Evolutionary conservation across 148 eudicot genomes (phyloP).

Genomic region (Hydrangea macrophylla): DNA sequence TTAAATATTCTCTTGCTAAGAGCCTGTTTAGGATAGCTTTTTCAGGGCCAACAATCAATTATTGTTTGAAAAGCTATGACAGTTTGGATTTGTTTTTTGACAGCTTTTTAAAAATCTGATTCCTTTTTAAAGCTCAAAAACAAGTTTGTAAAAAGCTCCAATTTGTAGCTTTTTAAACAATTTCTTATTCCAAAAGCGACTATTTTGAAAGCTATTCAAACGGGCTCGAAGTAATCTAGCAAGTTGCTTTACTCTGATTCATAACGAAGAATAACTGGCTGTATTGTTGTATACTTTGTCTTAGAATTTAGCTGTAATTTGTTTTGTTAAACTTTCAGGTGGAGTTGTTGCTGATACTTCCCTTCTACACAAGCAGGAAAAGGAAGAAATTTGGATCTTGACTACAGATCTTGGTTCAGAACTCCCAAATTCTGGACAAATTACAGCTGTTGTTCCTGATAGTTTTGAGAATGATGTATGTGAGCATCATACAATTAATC

Average conservation of each 20-base stretch:
- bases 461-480: slow-evolving; percentile 44
- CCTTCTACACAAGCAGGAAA: slow-evolving; percentile 26
- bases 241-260: background rate
- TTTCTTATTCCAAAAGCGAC: too few relatives aligned
- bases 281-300: background rate
- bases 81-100: too few relatives aligned
- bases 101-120: too few relatives aligned
- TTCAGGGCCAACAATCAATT: too few relatives aligned
- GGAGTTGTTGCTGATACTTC: slow-evolving; percentile 30
- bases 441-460: slow-evolving; percentile 48
- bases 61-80: too few relatives aligned
- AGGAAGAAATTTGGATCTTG: slow-evolving; percentile 9
- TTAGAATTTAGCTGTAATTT: slow-evolving; percentile 7
- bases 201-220: too few relatives aligned
- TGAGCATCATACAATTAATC: slow-evolving; percentile 14
- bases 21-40: too few relatives aligned
- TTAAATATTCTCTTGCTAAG: background rate
- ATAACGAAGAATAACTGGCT: too few relatives aligned
- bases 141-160: too few relatives aligned
- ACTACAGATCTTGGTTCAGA: slow-evolving; percentile 23
- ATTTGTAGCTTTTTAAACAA: too few relatives aligned
- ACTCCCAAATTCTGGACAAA: slow-evolving; percentile 25
- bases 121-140: too few relatives aligned
- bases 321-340: slow-evolving; percentile 29
- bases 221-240: too few relatives aligned